Evolutionary conservation across 352 stramenopile species (phyloP).

Genomic region (Plasmopara halstedii): DNA sequence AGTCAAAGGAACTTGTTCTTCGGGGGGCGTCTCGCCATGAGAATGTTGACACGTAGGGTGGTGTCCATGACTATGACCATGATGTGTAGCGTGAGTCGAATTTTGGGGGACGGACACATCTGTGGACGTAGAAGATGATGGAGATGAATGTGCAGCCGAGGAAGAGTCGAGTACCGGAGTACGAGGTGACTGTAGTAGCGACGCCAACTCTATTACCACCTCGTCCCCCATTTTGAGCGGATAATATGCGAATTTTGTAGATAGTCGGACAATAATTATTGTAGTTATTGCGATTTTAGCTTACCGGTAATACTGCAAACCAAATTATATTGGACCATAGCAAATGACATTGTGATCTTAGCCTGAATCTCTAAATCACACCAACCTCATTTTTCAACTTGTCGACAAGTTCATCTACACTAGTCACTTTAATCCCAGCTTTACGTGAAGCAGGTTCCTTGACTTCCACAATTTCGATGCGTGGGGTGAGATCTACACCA

Average conservation of each 20-base stretch:
- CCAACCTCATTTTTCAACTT: conserved; percentile 95
- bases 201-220: conserved; percentile 19
- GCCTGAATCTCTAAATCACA: conserved; percentile 81
- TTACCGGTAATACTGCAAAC: too few species aligned
- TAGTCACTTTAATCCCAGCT: conserved; percentile 92
- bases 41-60: conserved; percentile 14
- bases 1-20: conserved; percentile 20
- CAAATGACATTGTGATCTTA: too few species aligned
- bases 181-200: conserved; percentile 7
- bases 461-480: conserved; percentile 77
- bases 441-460: conserved; percentile 90
- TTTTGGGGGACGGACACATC: background rate
- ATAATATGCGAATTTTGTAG: background rate
- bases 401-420: conserved; percentile 92
- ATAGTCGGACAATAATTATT: background rate
- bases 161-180: background rate
- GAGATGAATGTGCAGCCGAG: background rate
- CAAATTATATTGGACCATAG: too few species aligned
- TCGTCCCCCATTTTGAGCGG: conserved; percentile 18
- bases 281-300: too few species aligned
- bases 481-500: conserved; percentile 61
- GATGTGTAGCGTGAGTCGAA: conserved; percentile 4
- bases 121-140: background rate
- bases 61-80: conserved; percentile 19
- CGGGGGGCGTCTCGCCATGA: background rate